Evolutionary conservation across 306 rosid genomes (phyloP), one percentile per base, ranked within the genome.

Genomic region (Vigna hirtella): DNA sequence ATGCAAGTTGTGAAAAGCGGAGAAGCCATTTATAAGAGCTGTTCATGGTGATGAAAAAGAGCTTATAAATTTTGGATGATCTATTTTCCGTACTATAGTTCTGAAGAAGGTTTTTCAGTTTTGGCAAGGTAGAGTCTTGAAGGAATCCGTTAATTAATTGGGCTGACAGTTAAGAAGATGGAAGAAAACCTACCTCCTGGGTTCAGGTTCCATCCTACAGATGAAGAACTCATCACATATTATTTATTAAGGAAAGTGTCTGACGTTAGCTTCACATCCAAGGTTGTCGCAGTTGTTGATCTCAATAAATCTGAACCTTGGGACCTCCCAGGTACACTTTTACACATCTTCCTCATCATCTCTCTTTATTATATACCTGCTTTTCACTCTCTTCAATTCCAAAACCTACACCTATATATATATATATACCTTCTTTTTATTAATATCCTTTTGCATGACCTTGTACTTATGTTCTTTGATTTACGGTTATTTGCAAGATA

Each of bases 141-240:
- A 78, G 65, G 30, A 5, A 34, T 56, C 40, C n/a, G 7, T 12
- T 50, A 53, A 52, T 22, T 69, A 53, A 43, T 22, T 68, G 59
- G 59, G 17, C 42, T 20, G 42, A 14, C 24, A 24, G 4, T 57
- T 26, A 58, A 43, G 51, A n/a, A 30, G 0, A 56, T 89, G 93
- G 92, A 79, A 36, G 97, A 90, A 77, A 90, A 59, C 55, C 88
- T 93, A 14, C 96, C 97, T 38, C 92, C 93, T 26, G 97, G 97
- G 17, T 93, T 93, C 82, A 87, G 96, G 73, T 93, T 93, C 79
- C 97, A 92, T 72, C 97, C 97, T 4, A 92, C 97, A 13, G 97
- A 92, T 34, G 95, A 92, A 84, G 97, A 92, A 57, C 91, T 93
- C 71, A 89, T 93, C 9, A 82, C 91, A 0, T 78, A 62, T 70